These are phyloP conservation scores for Aspergillus felis DNA, from an alignment of 2,329 filamentous ascomycete species.

Conservation along the genomic window DNA sequence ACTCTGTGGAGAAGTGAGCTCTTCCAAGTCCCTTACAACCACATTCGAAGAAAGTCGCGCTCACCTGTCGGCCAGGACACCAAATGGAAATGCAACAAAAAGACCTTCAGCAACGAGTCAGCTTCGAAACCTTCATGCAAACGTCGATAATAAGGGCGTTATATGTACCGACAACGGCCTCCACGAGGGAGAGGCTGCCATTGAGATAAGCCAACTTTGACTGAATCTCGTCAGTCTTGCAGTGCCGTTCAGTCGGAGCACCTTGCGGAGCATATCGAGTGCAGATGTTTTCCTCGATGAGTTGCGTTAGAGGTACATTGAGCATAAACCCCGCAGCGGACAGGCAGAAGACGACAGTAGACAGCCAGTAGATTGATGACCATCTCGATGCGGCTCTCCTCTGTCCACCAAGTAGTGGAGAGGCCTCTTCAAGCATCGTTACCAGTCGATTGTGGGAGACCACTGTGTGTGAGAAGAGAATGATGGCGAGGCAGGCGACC, in stretches of 20 bases:
- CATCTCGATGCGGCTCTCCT: neutral
- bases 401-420: conserved; percentile 2
- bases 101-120: neutral
- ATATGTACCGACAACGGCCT: conserved; percentile 5
- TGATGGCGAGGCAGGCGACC: neutral
- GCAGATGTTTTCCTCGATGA: conserved; percentile 5
- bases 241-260: neutral
- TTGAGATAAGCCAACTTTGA: conserved; percentile 7
- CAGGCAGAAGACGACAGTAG: conserved; percentile 3
- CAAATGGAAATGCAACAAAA: conserved; percentile 8
- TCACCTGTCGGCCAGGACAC: conserved; percentile 5
- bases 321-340: neutral
- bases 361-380: conserved; percentile 6
- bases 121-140: neutral
- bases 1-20: neutral
- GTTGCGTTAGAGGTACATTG: conserved; percentile 4
- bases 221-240: conserved; percentile 6
- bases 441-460: neutral
- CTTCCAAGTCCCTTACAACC: conserved; percentile 1
- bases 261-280: conserved; percentile 1
- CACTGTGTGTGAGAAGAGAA: neutral
- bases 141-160: neutral
- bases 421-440: conserved; percentile 3
- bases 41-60: neutral
- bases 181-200: conserved; percentile 3